Evolutionary conservation across 176 grass and related monocot species (phyloP).

Genomic region (Olyra latifolia): DNA sequence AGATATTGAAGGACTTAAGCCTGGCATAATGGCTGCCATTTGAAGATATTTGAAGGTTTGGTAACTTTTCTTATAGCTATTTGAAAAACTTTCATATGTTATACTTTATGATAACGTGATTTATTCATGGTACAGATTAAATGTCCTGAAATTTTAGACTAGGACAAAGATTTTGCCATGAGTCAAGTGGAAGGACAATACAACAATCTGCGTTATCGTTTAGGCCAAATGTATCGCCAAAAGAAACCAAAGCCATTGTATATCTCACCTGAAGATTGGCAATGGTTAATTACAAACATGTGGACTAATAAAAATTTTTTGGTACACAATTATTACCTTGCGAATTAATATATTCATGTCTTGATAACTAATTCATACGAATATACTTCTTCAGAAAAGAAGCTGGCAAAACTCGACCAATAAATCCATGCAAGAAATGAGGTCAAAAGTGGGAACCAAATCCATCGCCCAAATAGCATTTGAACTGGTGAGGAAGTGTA

Average conservation of each 20-base stretch:
- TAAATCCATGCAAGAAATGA: neutral
- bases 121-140: neutral
- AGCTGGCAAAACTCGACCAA: neutral
- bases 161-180: neutral
- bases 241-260: too few species aligned
- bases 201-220: too few species aligned
- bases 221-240: too few species aligned
- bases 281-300: neutral
- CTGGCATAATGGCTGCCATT: neutral
- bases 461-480: too few species aligned
- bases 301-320: neutral
- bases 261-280: too few species aligned
- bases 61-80: too few species aligned
- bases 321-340: neutral
- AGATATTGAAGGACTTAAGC: neutral
- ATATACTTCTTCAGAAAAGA: neutral
- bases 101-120: neutral
- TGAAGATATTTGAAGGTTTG: neutral
- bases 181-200: neutral
- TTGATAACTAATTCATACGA: neutral
- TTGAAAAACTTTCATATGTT: too few species aligned
- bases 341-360: neutral
- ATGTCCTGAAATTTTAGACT: neutral
- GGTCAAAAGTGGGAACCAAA: too few species aligned
- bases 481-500: neutral